Base-by-base conservation (phyloP, 371 early-diverging fungal species). In the Lichtheimia ramosa region DNA sequence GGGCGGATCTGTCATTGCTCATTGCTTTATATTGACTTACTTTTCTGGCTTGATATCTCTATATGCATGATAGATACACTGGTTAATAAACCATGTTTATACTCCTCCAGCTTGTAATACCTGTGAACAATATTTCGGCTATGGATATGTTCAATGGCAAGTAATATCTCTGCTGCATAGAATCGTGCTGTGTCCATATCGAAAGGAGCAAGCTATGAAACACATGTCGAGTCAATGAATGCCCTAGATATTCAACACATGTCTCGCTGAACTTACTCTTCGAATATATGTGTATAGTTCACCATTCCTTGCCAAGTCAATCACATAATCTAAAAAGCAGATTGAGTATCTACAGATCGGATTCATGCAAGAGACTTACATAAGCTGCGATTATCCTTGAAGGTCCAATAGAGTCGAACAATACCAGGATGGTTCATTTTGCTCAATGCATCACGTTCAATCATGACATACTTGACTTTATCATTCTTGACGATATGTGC, bases 401-500 rank as follows among this genome's bases (percentile, higher is more conserved):
- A 97, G 0, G 98, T 95, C 77, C 93, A 96, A 72, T 91, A 94
- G 3, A 98, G 81, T 55, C 86, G 86, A 28, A 97, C 90, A 60
- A 97, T 89, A 54, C 92, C 90, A 43, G 95, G 96, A 73, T 97
- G 96, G 63, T 84, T 81, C 65, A 94, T 79, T 57, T 82, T 79
- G 63, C 90, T 90, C 27, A 98, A 82, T 0, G 92, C 91, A 59
- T 92, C 89, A 65, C 93, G 90, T 74, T 98, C 99, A 59, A 92
- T 90, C 67, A 88, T 89, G 62, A 95, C 96, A 73, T 97, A 97
- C 70, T 96, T 96, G 53, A 87, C 89, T 76, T 96, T 97, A 63
- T 94, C 90, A 62, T 96, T 93, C 62, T 91, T 91, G 46, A 95
- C 87, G 61, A 95, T 94, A 65, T 94, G 96, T 53, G 88, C 84